These are phyloP conservation scores for Carex littledalei DNA, from an alignment of 176 grass and related monocot species.

Conservation along the genomic window DNA sequence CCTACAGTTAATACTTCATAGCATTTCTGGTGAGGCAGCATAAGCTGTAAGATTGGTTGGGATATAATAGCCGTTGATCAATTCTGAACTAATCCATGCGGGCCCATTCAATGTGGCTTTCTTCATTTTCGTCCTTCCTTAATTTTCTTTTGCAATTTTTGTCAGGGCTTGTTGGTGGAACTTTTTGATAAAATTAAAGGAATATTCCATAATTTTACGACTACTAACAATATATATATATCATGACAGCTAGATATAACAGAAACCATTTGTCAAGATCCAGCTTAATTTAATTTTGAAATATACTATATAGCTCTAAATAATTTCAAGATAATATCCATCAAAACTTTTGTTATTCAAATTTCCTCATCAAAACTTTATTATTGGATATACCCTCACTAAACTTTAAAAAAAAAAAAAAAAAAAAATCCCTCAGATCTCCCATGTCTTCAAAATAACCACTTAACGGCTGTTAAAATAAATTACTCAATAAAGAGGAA, in stretches of 20 bases:
- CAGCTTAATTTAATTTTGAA: neutral
- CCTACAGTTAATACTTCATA: neutral
- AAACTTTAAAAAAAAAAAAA: neutral
- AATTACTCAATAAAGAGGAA: neutral
- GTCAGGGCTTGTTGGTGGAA: neutral
- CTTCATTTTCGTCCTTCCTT: neutral
- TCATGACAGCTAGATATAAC: neutral
- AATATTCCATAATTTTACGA: neutral
- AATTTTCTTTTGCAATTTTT: no score
- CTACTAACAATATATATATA: neutral
- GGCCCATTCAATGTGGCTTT: neutral
- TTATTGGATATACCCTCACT: neutral
- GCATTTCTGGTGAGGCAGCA: neutral
- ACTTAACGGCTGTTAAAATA: neutral
- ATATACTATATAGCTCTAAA: neutral
- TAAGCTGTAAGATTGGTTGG: neutral
- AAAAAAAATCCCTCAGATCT: neutral
- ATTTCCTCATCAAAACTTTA: neutral
- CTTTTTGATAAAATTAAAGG: neutral
- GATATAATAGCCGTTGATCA: constrained; percentile 6
- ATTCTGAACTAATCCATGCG: neutral
- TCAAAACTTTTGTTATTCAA: neutral
- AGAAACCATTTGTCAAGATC: neutral
- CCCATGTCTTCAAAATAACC: neutral
- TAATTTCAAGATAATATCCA: neutral